Evolutionary conservation across 495 filamentous ascomycete species (phyloP), one percentile per base, ranked within the genome.

Genomic region (Penicillium alfredii): DNA sequence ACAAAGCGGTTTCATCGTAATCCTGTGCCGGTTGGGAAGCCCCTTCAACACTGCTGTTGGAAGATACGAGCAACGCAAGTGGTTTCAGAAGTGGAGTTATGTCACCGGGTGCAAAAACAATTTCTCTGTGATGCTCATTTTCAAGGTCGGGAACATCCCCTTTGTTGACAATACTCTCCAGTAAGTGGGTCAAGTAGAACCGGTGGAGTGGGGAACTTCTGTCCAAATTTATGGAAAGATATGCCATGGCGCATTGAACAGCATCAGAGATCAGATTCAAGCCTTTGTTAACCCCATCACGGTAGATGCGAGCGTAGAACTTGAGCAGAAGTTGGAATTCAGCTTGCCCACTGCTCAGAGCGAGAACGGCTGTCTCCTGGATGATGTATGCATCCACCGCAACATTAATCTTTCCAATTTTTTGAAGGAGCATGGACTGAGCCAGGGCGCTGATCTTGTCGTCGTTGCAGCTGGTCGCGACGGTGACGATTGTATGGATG

Each of bases 341-440:
- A 3, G 78, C 61, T 36, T 74, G 71, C 16, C 80, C 84, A 35
- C 82, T 86, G 49, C 69, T 80, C 7, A 86, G 58, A 14, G 86
- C 84, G n/a, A 98, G 62, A 4, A 70, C 57, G 20, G 88, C 87
- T 15, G 86, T 77, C 23, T 93, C 89, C 13, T 72, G 78, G 29
- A 97, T 80, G 30, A 97, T 90, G 35, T 78, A 79, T 8, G 81
- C 74, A 65, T 96, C 88, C 6, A 94, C 79, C 1, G 72, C 57
- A 40, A 73, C 63, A 51, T 74, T 89, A 23, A 95, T 71, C 51
- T 88, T 90, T 6, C 82, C 80, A 44, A 96, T 77, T 56, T 97
- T 93, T 49, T 97, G 92, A 6, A 94, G 63, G 11, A 98, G 74
- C 84, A 97, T 96, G 4, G 88, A 90, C 49, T 94, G 84, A n/a